Evolutionary conservation across 2,329 filamentous ascomycete genomes (phyloP).

Genomic region (Exutisphaerella laricina): DNA sequence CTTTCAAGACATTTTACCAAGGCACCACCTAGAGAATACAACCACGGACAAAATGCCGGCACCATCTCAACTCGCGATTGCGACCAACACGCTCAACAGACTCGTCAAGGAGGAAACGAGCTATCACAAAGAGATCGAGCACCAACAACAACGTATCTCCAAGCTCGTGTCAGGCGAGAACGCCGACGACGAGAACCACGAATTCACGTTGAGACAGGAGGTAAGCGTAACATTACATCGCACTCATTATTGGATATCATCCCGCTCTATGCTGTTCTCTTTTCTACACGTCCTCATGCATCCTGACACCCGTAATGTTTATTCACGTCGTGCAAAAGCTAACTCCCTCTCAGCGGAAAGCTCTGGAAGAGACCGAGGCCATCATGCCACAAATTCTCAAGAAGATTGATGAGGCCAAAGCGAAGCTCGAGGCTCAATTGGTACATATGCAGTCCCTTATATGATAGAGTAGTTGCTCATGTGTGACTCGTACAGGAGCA

Average conservation of each 20-base stretch:
- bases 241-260: too few species aligned
- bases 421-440: conserved; percentile 69
- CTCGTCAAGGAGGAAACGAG: conserved; percentile 86
- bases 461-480: conserved; percentile 4
- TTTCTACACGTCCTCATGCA: too few species aligned
- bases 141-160: conserved; percentile 66
- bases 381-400: conserved; percentile 67
- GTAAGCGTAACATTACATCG: too few species aligned
- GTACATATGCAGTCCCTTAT: conserved; percentile 45
- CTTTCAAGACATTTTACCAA: neutral
- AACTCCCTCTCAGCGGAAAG: conserved; percentile 56
- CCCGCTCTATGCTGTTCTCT: too few species aligned
- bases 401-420: conserved; percentile 66
- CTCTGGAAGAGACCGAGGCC: conserved; percentile 79
- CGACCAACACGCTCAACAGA: conserved; percentile 71
- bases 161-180: conserved; percentile 53
- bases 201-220: conserved; percentile 80
- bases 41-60: conserved; percentile 57
- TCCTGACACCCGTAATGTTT: too few species aligned
- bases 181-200: conserved; percentile 63
- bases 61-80: conserved; percentile 69
- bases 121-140: conserved; percentile 78
- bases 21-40: neutral
- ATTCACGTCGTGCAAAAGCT: too few species aligned
- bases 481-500: conserved; percentile 35